These are phyloP conservation scores for Suillus discolor DNA, from an alignment of 768 basidiomycete genomes.

Conservation along the genomic window DNA sequence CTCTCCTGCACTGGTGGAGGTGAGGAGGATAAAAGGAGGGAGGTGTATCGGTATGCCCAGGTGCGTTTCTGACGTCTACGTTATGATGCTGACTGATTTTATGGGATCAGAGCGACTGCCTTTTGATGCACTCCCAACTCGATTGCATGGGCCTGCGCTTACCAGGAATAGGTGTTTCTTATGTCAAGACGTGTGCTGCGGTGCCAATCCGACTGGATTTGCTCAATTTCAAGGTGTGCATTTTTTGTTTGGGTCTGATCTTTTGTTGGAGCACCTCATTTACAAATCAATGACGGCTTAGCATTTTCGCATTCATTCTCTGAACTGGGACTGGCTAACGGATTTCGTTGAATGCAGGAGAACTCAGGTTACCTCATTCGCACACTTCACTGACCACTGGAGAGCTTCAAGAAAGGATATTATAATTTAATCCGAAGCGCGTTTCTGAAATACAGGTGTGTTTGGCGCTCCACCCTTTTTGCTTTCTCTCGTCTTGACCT, in stretches of 20 bases:
- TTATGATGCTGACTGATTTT: not conserved
- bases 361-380: constrained; percentile 80
- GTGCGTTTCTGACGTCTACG: constrained; percentile 39
- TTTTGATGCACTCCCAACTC: constrained; percentile 92
- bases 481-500: not conserved
- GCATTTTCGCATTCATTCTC: not conserved
- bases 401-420: constrained; percentile 92
- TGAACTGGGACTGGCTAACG: not conserved
- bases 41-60: constrained; percentile 88
- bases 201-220: constrained; percentile 83
- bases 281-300: not conserved
- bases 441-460: constrained; percentile 89
- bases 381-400: constrained; percentile 57
- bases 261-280: not conserved
- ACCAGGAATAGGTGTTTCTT: constrained; percentile 91
- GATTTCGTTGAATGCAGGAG: constrained; percentile 48
- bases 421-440: constrained; percentile 94
- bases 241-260: not conserved
- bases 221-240: constrained; percentile 72
- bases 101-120: constrained; percentile 33
- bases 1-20: constrained; percentile 45
- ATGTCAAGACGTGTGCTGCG: constrained; percentile 93
- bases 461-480: not conserved
- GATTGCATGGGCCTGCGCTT: constrained; percentile 82
- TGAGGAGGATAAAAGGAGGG: constrained; percentile 45